Conservation (phyloP, 1,284 basidiomycete species). For the Mrakiaceae sp. region DNA sequence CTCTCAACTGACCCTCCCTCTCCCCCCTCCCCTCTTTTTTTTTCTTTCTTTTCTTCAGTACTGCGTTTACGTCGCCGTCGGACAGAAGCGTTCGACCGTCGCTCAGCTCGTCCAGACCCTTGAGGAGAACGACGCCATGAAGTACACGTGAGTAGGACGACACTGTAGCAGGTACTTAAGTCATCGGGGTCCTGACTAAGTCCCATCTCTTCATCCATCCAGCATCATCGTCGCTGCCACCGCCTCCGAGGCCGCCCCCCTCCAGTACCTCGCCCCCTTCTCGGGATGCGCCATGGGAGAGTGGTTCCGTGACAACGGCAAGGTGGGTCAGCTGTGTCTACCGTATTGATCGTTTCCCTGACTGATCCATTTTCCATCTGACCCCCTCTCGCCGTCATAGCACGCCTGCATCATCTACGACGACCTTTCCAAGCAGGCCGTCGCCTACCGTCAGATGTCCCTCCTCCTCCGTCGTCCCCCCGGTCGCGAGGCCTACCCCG, state of each 20-base stretch:
- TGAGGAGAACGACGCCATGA: conserved; percentile 99
- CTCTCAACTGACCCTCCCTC: neutral
- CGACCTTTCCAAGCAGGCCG: conserved; percentile 98
- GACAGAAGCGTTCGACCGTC: conserved; percentile 98
- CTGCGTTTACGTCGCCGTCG: conserved; percentile 98
- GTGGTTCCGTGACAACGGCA: conserved; percentile 99
- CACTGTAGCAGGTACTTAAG: neutral
- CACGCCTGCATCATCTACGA: conserved; percentile 96
- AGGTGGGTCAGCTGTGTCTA: conserved; percentile 49
- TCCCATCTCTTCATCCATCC: neutral
- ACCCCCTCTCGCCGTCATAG: conserved; percentile 35
- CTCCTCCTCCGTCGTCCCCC: conserved; percentile 98
- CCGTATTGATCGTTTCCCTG: conserved; percentile 7
- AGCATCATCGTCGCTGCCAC: conserved; percentile 93
- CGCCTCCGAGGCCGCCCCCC: conserved; percentile 94
- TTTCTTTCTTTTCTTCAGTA: conserved; percentile 38
- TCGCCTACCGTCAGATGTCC: conserved; percentile 99
- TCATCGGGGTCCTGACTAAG: neutral
- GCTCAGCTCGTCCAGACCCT: conserved; percentile 98
- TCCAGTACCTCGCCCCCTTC: conserved; percentile 99
- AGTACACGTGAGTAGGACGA: conserved; percentile 53
- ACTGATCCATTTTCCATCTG: neutral
- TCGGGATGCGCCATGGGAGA: conserved; percentile 99
- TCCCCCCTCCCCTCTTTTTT: neutral
- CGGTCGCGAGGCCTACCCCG: conserved; percentile 99